Conservation (phyloP, 2,329 filamentous ascomycete species). For the Ceratocystis albifundus region DNA sequence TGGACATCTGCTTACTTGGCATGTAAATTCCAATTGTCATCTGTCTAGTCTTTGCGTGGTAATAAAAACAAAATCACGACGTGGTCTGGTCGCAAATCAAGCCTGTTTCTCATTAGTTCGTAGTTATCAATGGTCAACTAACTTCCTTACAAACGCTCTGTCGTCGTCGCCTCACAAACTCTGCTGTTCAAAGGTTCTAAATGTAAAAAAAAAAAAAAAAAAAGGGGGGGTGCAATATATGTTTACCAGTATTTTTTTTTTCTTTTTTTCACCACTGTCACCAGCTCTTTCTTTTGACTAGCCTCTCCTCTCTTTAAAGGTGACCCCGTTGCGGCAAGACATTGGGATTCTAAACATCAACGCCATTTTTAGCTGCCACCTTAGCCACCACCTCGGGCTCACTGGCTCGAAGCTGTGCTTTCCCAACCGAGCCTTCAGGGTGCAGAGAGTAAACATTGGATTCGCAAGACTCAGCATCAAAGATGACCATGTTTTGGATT, state of each 20-base stretch:
- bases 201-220: no score
- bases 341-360: conserved; percentile 12
- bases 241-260: background rate
- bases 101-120: background rate
- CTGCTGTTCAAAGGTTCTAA: background rate
- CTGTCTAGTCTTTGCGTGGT: background rate
- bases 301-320: background rate
- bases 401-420: conserved; percentile 11
- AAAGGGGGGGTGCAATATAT: background rate
- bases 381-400: conserved; percentile 12
- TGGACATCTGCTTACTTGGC: background rate
- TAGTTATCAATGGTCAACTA: background rate
- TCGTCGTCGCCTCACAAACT: background rate
- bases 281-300: no score
- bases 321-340: background rate
- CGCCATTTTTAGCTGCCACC: conserved; percentile 12
- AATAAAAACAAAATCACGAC: background rate
- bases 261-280: background rate
- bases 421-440: conserved; percentile 43
- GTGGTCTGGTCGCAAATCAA: background rate
- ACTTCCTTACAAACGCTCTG: background rate
- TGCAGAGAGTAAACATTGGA: conserved; percentile 74
- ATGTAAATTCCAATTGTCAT: background rate
- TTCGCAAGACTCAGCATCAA: conserved; percentile 72
- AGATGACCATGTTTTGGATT: conserved; percentile 86